Percentiles rank a stretch among this genome's conserved stretches.
Conservation (phyloP, 2,329 filamentous ascomycete species). For the Pezicula radicicola region DNA sequence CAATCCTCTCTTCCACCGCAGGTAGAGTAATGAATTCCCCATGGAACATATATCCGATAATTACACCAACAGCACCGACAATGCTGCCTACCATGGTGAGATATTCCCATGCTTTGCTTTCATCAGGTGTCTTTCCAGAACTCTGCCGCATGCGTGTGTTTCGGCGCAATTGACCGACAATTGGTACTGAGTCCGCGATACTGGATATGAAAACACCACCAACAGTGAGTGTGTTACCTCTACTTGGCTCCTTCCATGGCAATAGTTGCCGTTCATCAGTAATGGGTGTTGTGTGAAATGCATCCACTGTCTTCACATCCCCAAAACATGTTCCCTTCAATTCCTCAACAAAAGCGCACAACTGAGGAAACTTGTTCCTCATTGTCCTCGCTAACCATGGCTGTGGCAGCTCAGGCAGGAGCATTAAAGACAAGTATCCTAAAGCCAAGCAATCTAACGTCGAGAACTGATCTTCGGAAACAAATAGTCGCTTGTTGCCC, state of each 20-base stretch:
- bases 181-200: conserved; percentile 25
- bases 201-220: conserved; percentile 21
- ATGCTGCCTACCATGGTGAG: conserved; percentile 20
- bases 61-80: conserved; percentile 24
- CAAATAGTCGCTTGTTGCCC: conserved; percentile 51
- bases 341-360: conserved; percentile 42
- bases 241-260: conserved; percentile 28
- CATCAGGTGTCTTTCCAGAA: conserved; percentile 19
- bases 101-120: conserved; percentile 17
- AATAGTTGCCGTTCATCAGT: conserved; percentile 13
- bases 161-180: conserved; percentile 22
- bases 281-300: conserved; percentile 12
- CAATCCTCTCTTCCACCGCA: conserved; percentile 10
- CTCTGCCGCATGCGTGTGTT: conserved; percentile 22
- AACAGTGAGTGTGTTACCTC: conserved; percentile 21
- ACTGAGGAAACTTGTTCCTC: conserved; percentile 40
- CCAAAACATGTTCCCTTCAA: conserved; percentile 36
- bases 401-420: conserved; percentile 57
- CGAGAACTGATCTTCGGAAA: conserved; percentile 49
- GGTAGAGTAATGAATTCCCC: conserved; percentile 26
- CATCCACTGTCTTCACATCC: conserved; percentile 21
- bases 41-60: conserved; percentile 29
- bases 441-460: conserved; percentile 77
- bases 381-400: conserved; percentile 60
- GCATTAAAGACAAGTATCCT: conserved; percentile 76